Evolutionary conservation across 768 basidiomycete genomes (phyloP).

Genomic region (Termitomyces heimii): DNA sequence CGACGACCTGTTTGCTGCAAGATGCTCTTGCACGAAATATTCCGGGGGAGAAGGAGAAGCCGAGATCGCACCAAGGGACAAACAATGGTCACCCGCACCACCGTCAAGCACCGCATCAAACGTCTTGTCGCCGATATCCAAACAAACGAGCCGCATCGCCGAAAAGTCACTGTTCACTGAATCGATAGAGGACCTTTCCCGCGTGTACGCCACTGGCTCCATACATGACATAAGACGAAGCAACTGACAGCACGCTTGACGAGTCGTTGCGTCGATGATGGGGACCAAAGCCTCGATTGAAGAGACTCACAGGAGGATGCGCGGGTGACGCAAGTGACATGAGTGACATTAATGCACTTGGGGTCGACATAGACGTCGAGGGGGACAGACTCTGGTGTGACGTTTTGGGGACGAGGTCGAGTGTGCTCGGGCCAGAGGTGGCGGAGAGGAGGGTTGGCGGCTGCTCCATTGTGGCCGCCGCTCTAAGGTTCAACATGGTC

Average conservation of each 20-base stretch:
- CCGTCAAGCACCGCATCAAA: slow-evolving; percentile 41
- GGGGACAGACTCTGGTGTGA: slow-evolving; percentile 38
- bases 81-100: slow-evolving; percentile 34
- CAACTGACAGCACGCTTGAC: slow-evolving; percentile 50
- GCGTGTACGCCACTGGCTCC: slow-evolving; percentile 50
- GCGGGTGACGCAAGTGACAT: slow-evolving; percentile 46
- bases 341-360: slow-evolving; percentile 34
- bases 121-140: slow-evolving; percentile 85
- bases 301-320: slow-evolving; percentile 61
- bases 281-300: slow-evolving; percentile 55
- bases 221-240: slow-evolving; percentile 47
- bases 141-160: slow-evolving; percentile 50
- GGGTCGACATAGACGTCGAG: slow-evolving; percentile 72
- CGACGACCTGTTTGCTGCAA: slow-evolving; percentile 29
- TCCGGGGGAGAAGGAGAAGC: slow-evolving; percentile 65
- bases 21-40: slow-evolving; percentile 23
- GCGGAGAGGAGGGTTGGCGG: slow-evolving; percentile 60
- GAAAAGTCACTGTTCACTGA: slow-evolving; percentile 65
- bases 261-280: slow-evolving; percentile 57
- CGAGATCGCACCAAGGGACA: slow-evolving; percentile 56
- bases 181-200: slow-evolving; percentile 56
- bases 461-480: not conserved
- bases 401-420: slow-evolving; percentile 66
- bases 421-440: slow-evolving; percentile 29
- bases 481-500: not conserved